Percentiles rank a stretch among this genome's conserved stretches.
Conservation (phyloP, 192 early-diverging fungal species). For the Coemansia sp. region DNA sequence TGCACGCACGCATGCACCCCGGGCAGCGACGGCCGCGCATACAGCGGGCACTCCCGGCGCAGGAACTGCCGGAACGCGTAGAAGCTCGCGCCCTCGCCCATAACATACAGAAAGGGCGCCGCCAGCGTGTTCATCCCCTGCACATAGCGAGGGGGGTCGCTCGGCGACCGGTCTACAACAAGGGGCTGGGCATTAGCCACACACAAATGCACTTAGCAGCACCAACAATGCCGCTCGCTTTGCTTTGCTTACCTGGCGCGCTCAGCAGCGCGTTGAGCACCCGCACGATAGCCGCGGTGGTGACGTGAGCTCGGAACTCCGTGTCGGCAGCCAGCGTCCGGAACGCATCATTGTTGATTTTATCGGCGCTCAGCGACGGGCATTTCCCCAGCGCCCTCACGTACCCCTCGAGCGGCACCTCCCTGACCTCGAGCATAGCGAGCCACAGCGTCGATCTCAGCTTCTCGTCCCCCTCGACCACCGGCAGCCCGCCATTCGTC, state of each 20-base stretch:
- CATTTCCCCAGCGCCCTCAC: constrained; percentile 67
- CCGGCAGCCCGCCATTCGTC: constrained; percentile 32
- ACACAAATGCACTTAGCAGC: no score
- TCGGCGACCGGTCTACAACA: constrained; percentile 27
- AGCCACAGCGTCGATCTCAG: constrained; percentile 38
- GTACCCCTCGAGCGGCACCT: constrained; percentile 59
- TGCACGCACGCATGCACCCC: constrained; percentile 90
- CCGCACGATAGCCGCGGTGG: constrained; percentile 70
- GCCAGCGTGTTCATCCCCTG: constrained; percentile 94
- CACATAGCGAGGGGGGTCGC: constrained; percentile 68
- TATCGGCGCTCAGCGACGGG: constrained; percentile 68
- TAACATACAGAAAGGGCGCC: constrained; percentile 86
- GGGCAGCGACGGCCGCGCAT: constrained; percentile 85
- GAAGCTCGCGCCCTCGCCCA: constrained; percentile 92
- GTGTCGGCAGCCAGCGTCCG: constrained; percentile 78
- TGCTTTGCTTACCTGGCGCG: constrained; percentile 60
- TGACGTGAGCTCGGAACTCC: constrained; percentile 67
- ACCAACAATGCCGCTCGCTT: no score
- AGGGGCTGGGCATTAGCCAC: background rate
- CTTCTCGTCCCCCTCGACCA: background rate
- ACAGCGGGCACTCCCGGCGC: constrained; percentile 83
- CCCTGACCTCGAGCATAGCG: constrained; percentile 49
- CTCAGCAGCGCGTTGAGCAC: constrained; percentile 88
- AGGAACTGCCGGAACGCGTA: constrained; percentile 86
- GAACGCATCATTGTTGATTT: constrained; percentile 91